Conservation (phyloP, 2,329 filamentous ascomycete genomes). For the Plenodomus biglobosus region DNA sequence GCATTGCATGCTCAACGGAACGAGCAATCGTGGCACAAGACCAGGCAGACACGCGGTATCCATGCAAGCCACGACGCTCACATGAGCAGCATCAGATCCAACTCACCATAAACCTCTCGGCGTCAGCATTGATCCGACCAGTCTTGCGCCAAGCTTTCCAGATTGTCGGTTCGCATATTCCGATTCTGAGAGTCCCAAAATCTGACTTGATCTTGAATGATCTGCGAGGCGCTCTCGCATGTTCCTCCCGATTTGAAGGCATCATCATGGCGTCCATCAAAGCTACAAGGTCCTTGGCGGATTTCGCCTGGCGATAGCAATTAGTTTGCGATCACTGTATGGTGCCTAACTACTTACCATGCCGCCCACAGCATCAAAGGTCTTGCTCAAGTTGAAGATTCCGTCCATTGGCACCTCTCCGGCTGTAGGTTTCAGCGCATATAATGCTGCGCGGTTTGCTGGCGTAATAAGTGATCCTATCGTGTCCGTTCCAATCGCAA, state of each 20-base stretch:
- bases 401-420: slow-evolving; percentile 42
- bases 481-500: slow-evolving; percentile 46
- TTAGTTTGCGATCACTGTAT: slow-evolving; percentile 2
- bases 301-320: slow-evolving; percentile 29
- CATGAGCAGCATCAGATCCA: slow-evolving; percentile 2
- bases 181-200: slow-evolving; percentile 36
- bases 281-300: slow-evolving; percentile 40
- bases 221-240: slow-evolving; percentile 21
- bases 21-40: slow-evolving; percentile 3
- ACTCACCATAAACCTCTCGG: slow-evolving; percentile 43
- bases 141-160: slow-evolving; percentile 41
- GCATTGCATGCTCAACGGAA: slow-evolving; percentile 4
- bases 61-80: slow-evolving; percentile 2
- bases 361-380: slow-evolving; percentile 39
- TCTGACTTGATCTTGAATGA: slow-evolving; percentile 38
- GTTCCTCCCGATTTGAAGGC: slow-evolving; percentile 31
- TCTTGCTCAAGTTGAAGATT: slow-evolving; percentile 39
- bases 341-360: slow-evolving; percentile 24
- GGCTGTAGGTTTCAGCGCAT: slow-evolving; percentile 45
- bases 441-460: slow-evolving; percentile 44
- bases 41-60: background rate
- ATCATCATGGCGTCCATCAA: slow-evolving; percentile 37
- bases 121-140: slow-evolving; percentile 39
- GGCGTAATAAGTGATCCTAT: slow-evolving; percentile 46
- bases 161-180: slow-evolving; percentile 41